Evolutionary conservation across 1,284 basidiomycete genomes (phyloP).

Genomic region (Naganishia cerealis): DNA sequence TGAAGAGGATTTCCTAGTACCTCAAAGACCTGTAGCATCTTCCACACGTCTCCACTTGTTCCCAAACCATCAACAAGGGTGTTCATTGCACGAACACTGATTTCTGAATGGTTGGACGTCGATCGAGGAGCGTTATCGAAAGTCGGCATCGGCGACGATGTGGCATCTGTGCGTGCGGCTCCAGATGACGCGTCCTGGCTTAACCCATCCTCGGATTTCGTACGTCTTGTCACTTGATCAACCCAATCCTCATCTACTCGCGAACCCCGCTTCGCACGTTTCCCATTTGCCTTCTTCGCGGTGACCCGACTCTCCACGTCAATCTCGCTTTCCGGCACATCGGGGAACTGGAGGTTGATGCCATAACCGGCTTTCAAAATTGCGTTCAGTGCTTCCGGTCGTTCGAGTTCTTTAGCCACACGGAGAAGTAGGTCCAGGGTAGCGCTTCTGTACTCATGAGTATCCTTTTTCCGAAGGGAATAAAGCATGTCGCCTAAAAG

Average conservation of each 20-base stretch:
- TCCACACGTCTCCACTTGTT: conserved; percentile 20
- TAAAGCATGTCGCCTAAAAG: conserved; percentile 19
- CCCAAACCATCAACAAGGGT: conserved; percentile 24
- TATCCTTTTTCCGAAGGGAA: conserved; percentile 18
- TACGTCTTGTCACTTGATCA: conserved; percentile 6
- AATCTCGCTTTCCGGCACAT: conserved; percentile 10
- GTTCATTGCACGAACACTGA: conserved; percentile 27
- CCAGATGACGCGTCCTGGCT: neutral
- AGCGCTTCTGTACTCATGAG: conserved; percentile 13
- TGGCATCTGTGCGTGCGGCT: neutral
- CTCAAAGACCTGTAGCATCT: conserved; percentile 31
- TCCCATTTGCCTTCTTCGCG: conserved; percentile 7
- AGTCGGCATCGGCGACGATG: neutral
- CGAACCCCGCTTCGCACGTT: conserved; percentile 6
- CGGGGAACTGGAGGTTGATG: conserved; percentile 31
- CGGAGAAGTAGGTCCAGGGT: conserved; percentile 25
- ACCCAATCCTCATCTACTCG: conserved; percentile 12
- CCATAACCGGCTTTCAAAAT: conserved; percentile 31
- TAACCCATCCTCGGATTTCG: neutral
- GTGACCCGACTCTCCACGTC: neutral
- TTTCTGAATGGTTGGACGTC: neutral
- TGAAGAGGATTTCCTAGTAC: conserved; percentile 18
- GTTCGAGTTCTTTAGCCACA: conserved; percentile 27
- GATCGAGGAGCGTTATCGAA: neutral
- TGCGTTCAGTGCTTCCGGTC: conserved; percentile 23